These are phyloP conservation scores for Sorghum bicolor DNA, from an alignment of 176 grass and related monocot genomes.

Conservation along the genomic window DNA sequence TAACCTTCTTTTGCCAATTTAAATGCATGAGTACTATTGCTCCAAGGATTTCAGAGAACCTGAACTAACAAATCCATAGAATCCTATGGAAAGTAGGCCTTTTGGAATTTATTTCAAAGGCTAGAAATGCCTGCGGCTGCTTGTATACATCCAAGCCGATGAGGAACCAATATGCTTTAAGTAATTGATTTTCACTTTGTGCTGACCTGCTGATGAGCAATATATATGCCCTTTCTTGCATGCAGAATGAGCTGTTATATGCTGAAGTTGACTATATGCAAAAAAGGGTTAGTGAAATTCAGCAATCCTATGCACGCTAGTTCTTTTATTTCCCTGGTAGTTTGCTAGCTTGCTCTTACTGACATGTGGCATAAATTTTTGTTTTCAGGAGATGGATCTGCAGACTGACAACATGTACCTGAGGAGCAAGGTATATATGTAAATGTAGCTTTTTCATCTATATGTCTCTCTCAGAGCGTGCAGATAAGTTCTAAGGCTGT, in stretches of 20 bases:
- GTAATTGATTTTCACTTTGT: neutral
- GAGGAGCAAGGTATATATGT: conserved; percentile 66
- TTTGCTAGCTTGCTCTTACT: neutral
- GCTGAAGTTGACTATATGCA: conserved; percentile 61
- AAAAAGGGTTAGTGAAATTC: conserved; percentile 50
- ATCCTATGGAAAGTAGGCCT: neutral
- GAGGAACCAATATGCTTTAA: neutral
- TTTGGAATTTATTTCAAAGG: neutral
- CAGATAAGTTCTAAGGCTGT: neutral
- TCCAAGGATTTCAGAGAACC: neutral
- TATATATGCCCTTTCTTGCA: conserved; percentile 28
- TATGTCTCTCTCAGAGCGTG: neutral
- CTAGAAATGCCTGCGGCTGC: neutral
- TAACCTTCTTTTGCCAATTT: neutral
- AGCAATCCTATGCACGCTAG: neutral
- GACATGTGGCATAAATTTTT: neutral
- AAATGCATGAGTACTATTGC: neutral
- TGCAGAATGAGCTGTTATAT: conserved; percentile 73
- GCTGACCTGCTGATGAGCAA: neutral
- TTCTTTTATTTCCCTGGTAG: neutral
- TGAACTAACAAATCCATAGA: neutral
- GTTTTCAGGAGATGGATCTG: conserved; percentile 62
- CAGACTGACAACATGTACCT: conserved; percentile 65
- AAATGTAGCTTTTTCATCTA: neutral
- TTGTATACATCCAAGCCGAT: neutral